Conservation (phyloP, 2,329 filamentous ascomycete species). For the Ceratocystis colombiana region DNA sequence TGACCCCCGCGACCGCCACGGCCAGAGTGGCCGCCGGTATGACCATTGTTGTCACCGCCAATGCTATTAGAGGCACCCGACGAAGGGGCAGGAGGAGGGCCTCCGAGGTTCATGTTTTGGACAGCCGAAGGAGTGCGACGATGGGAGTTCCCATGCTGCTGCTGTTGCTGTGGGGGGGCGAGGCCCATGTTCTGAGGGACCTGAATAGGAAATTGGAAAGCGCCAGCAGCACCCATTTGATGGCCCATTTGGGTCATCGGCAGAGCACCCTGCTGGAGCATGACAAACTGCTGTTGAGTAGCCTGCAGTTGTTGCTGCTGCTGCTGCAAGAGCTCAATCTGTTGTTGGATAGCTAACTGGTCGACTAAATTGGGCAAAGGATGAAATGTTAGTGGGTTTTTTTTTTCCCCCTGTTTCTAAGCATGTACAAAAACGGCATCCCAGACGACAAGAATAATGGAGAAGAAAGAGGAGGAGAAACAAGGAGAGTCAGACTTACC, state of each 20-base stretch:
- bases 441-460: not conserved
- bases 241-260: conserved; percentile 60
- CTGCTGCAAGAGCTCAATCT: conserved; percentile 93
- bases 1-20: conserved; percentile 75
- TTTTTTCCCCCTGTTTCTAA: not conserved
- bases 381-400: not conserved
- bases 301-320: conserved; percentile 97
- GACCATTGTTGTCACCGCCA: conserved; percentile 53
- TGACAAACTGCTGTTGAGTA: conserved; percentile 94
- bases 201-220: conserved; percentile 82
- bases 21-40: conserved; percentile 54
- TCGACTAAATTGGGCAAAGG: conserved; percentile 54
- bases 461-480: not conserved
- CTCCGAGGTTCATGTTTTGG: conserved; percentile 78
- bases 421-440: not conserved
- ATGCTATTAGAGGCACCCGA: conserved; percentile 85
- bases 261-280: conserved; percentile 87
- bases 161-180: conserved; percentile 62
- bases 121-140: conserved; percentile 96
- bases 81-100: conserved; percentile 74
- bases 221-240: conserved; percentile 72
- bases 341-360: conserved; percentile 93
- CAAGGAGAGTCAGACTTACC: conserved; percentile 42
- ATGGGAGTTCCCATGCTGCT: conserved; percentile 72
- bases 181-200: conserved; percentile 58